These are phyloP conservation scores for Selaginella tamariscina DNA, from an alignment of 75 land plant species.

Conservation along the genomic window DNA sequence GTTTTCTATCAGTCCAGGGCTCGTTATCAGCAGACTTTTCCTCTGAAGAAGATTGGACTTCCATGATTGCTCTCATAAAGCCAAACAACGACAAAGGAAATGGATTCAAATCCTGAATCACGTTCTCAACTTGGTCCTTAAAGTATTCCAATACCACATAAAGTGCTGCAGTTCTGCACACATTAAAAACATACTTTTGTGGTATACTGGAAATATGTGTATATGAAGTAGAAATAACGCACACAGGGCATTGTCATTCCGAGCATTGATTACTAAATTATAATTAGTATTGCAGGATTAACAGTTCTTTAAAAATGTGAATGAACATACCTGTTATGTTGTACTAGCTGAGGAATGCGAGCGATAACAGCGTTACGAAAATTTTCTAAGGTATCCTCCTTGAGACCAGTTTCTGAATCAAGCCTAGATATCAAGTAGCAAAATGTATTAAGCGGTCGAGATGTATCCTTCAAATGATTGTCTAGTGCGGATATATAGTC, in stretches of 20 bases:
- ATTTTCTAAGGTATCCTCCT: constrained; percentile 21
- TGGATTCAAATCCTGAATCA: constrained; percentile 40
- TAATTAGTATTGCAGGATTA: no score
- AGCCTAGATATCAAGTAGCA: constrained; percentile 52
- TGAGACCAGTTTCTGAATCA: constrained; percentile 20
- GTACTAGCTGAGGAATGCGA: constrained; percentile 59
- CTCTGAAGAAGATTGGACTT: constrained; percentile 42
- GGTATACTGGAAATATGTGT: constrained; percentile 1
- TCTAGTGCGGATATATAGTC: constrained; percentile 65
- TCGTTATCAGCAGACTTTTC: neutral
- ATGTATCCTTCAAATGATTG: constrained; percentile 65
- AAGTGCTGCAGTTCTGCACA: constrained; percentile 58
- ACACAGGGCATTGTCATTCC: no score
- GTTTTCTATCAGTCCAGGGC: neutral
- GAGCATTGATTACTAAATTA: no score
- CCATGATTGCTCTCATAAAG: constrained; percentile 71
- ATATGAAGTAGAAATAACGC: neutral
- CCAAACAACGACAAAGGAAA: constrained; percentile 64
- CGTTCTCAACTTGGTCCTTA: constrained; percentile 32
- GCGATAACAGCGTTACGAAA: constrained; percentile 55
- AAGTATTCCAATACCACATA: constrained; percentile 62
- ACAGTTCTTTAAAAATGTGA: neutral
- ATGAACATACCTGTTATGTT: constrained; percentile 53
- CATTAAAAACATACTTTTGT: neutral
- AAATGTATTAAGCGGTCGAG: constrained; percentile 68